Percentiles rank a stretch among this genome's conserved stretches.
phyloP scores from a whole-genome alignment of 2,329 filamentous ascomycete genomes.

The Epicoccum sorghinum region DNA sequence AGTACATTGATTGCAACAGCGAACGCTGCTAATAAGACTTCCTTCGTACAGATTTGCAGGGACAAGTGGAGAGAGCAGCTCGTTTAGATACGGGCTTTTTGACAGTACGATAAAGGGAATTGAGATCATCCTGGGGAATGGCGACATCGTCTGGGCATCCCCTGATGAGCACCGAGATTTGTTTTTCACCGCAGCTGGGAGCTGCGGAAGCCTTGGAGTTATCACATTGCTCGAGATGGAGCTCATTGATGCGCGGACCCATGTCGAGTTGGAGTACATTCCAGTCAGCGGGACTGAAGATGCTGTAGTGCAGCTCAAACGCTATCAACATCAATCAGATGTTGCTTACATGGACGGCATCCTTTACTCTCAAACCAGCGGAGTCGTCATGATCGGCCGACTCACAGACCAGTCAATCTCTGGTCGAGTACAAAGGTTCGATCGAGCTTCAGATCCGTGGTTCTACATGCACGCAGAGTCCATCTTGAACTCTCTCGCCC shows the following conservation, averaged over 20 bases:
- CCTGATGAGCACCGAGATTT: slow-evolving; percentile 56
- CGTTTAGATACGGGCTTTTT: slow-evolving; percentile 70
- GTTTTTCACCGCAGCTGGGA: slow-evolving; percentile 64
- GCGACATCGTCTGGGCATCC: slow-evolving; percentile 59
- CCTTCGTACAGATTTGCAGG: slow-evolving; percentile 59
- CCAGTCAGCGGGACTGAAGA: slow-evolving; percentile 58
- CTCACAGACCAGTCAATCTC: slow-evolving; percentile 57
- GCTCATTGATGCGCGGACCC: slow-evolving; percentile 60
- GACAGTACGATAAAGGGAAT: slow-evolving; percentile 66
- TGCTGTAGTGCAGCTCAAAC: slow-evolving; percentile 56
- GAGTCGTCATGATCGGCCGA: slow-evolving; percentile 66
- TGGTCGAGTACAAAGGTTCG: slow-evolving; percentile 54
- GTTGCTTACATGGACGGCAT: slow-evolving; percentile 75
- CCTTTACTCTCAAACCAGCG: slow-evolving; percentile 61
- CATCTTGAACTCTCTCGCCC: slow-evolving; percentile 21
- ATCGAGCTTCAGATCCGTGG: slow-evolving; percentile 69
- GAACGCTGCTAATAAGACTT: neutral
- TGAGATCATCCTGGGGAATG: slow-evolving; percentile 68
- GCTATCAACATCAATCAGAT: slow-evolving; percentile 48
- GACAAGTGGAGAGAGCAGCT: slow-evolving; percentile 70
- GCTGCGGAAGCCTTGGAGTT: slow-evolving; percentile 66
- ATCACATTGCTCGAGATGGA: slow-evolving; percentile 66
- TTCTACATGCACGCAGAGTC: slow-evolving; percentile 71
- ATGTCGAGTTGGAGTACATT: slow-evolving; percentile 68
- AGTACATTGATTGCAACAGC: neutral